phyloP scores from a whole-genome alignment of 305 asterid species.

The Petunia hybrid region DNA sequence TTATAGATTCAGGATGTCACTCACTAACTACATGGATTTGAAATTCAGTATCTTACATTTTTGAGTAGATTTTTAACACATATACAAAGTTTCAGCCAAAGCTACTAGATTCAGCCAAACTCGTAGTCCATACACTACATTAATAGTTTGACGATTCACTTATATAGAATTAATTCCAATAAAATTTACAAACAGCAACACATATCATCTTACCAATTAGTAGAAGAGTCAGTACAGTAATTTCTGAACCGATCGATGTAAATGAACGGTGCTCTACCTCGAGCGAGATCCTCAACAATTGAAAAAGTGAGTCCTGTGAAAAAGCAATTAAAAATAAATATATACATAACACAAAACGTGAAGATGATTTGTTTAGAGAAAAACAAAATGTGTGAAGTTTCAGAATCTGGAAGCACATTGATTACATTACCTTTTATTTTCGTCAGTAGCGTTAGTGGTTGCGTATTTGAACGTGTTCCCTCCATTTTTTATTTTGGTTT shows the following conservation, averaged over 20 bases:
- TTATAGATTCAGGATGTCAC: no score
- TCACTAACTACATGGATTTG: no score
- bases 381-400: not conserved
- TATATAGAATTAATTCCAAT: not conserved
- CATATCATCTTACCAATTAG: conserved; percentile 40
- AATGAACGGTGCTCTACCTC: conserved; percentile 56
- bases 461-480: conserved; percentile 32
- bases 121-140: no score
- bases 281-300: conserved; percentile 60
- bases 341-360: not conserved
- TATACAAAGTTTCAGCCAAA: no score
- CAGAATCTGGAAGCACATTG: not conserved
- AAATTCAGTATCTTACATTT: no score
- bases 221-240: conserved; percentile 66
- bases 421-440: conserved; percentile 28
- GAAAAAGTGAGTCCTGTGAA: conserved; percentile 70
- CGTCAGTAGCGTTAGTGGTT: conserved; percentile 23
- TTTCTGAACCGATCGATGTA: conserved; percentile 70
- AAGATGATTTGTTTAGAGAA: not conserved
- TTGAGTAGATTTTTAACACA: no score
- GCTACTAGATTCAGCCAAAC: no score
- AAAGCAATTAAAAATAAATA: not conserved
- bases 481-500: conserved; percentile 30
- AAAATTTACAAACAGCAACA: not conserved
- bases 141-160: not conserved